Evolutionary conservation across 2,329 filamentous ascomycete species (phyloP).

Genomic region (Colletotrichum lupini): DNA sequence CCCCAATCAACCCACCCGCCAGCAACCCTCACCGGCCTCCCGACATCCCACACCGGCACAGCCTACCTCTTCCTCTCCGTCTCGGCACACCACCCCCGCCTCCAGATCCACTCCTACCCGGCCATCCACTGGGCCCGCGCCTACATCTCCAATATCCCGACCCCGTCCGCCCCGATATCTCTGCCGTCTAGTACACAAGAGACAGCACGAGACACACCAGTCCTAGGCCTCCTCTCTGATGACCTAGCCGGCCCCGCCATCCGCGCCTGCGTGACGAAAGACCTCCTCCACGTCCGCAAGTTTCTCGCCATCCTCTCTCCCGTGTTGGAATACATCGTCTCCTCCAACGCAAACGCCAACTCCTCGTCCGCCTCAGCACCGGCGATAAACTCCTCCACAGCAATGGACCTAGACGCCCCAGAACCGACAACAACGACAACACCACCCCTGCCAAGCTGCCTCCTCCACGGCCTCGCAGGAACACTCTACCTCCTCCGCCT

Average conservation of each 20-base stretch:
- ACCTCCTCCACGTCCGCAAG: slow-evolving; percentile 48
- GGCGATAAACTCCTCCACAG: neutral
- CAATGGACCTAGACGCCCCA: neutral
- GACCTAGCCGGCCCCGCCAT: slow-evolving; percentile 59
- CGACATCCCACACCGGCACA: slow-evolving; percentile 65
- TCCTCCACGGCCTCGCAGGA: slow-evolving; percentile 75
- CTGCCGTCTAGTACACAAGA: neutral
- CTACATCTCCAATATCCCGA: slow-evolving; percentile 54
- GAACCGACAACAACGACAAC: neutral
- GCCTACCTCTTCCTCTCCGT: slow-evolving; percentile 66
- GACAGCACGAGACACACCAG: slow-evolving; percentile 41
- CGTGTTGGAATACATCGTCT: slow-evolving; percentile 43
- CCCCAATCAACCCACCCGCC: slow-evolving; percentile 48
- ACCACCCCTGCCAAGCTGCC: slow-evolving; percentile 66
- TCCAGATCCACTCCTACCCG: slow-evolving; percentile 54
- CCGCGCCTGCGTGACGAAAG: slow-evolving; percentile 53
- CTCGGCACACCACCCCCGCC: slow-evolving; percentile 54
- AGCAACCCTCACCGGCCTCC: slow-evolving; percentile 57
- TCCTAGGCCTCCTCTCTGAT: slow-evolving; percentile 61
- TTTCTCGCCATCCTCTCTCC: slow-evolving; percentile 53
- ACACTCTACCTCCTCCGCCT: slow-evolving; percentile 75
- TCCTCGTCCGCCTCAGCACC: slow-evolving; percentile 21
- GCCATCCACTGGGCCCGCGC: slow-evolving; percentile 57
- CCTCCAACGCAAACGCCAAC: neutral
- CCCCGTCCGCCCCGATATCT: neutral